Evolutionary conservation across 805 yeast species (phyloP).

Genomic region (Ogataea nonfermentans): DNA sequence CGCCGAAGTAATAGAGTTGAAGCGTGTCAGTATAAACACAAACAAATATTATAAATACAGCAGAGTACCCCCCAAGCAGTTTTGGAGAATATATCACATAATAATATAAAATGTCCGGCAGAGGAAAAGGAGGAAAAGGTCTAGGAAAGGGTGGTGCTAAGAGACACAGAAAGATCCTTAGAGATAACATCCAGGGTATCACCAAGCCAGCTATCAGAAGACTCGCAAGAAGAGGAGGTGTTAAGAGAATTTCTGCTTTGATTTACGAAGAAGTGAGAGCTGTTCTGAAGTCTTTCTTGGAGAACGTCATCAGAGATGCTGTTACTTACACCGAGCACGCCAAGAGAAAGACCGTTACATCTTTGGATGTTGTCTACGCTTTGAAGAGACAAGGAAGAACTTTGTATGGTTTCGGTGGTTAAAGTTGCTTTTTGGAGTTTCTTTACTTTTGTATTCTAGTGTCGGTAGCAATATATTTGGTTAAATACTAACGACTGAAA

Average conservation of each 20-base stretch:
- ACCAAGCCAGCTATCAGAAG: constrained; percentile 99
- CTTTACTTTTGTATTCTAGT: constrained; percentile 22
- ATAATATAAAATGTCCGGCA: constrained; percentile 77
- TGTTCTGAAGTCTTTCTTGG: constrained; percentile 92
- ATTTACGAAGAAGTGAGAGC: constrained; percentile 99
- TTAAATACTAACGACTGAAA: constrained; percentile 6
- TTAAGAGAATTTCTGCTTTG: constrained; percentile 98
- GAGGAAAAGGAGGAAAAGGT: constrained; percentile 99
- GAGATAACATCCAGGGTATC: constrained; percentile 99
- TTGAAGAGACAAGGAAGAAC: constrained; percentile 99
- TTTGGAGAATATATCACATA: constrained; percentile 12
- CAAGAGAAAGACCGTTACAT: constrained; percentile 99
- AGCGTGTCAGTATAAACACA: constrained; percentile 15
- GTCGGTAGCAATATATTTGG: constrained; percentile 19
- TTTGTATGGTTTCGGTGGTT: constrained; percentile 99
- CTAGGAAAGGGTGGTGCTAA: constrained; percentile 99
- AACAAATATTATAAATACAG: constrained; percentile 17
- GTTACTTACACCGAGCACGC: constrained; percentile 99
- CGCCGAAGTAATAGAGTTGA: constrained; percentile 8
- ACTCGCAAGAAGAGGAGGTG: constrained; percentile 99
- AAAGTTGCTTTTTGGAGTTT: constrained; percentile 32
- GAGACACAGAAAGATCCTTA: constrained; percentile 99
- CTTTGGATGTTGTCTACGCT: constrained; percentile 97
- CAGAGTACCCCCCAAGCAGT: constrained; percentile 10
- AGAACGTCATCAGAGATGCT: constrained; percentile 97